These are phyloP conservation scores for Salix brachista DNA, from an alignment of 345 rosid genomes.

Conservation along the genomic window DNA sequence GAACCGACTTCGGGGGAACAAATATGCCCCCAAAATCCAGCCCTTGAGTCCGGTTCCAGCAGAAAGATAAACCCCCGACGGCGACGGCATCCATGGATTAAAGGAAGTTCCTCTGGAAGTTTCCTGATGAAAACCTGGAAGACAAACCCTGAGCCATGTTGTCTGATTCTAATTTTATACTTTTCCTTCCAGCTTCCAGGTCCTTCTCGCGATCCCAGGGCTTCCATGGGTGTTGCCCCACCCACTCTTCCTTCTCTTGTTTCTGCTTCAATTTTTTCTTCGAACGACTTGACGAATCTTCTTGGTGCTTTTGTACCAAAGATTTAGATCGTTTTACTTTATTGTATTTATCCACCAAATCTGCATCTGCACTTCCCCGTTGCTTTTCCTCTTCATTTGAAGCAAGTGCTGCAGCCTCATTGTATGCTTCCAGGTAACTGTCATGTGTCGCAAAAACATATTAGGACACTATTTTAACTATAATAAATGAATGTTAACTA, in stretches of 20 bases:
- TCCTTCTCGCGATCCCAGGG: conserved; percentile 98
- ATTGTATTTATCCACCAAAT: conserved; percentile 82
- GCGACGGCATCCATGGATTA: neutral
- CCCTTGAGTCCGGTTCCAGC: no score
- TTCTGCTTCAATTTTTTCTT: conserved; percentile 61
- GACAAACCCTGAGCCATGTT: conserved; percentile 68
- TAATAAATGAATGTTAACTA: neutral
- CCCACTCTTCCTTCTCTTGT: conserved; percentile 73
- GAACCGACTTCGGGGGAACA: no score
- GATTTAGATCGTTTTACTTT: conserved; percentile 78
- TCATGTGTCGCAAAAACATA: conserved; percentile 9
- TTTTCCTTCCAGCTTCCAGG: conserved; percentile 67
- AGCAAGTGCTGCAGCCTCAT: conserved; percentile 72
- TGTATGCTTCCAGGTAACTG: conserved; percentile 87
- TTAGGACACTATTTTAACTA: neutral
- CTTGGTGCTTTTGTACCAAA: conserved; percentile 72
- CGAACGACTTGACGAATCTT: conserved; percentile 39
- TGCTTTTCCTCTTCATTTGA: conserved; percentile 60
- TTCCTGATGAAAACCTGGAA: conserved; percentile 76
- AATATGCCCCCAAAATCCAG: no score
- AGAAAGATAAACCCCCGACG: neutral
- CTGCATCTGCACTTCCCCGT: conserved; percentile 53
- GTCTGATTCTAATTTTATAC: conserved; percentile 57
- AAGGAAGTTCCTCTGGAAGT: conserved; percentile 47
- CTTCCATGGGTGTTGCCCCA: conserved; percentile 88